A percentile compares a stretch with the other conserved stretches of the same genome.
Evolutionary conservation across 2,329 filamentous ascomycete genomes (phyloP).

Genomic region (Aschersonia sp.): DNA sequence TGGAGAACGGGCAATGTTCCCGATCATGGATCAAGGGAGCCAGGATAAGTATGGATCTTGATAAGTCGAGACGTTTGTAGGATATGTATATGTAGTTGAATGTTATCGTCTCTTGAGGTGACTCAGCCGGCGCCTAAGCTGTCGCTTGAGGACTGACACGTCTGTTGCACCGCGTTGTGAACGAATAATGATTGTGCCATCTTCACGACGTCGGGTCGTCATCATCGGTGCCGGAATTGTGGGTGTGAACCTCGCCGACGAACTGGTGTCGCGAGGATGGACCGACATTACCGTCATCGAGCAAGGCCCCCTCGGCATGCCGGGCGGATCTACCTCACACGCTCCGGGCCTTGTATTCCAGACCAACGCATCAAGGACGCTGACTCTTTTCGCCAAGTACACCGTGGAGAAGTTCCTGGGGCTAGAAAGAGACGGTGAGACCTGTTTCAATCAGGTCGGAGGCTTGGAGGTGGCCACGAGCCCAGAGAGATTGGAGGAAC

Average conservation of each 20-base stretch:
- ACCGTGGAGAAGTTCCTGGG: conserved; percentile 45
- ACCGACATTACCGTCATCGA: conserved; percentile 48
- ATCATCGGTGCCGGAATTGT: conserved; percentile 52
- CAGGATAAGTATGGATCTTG: neutral
- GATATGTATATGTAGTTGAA: neutral
- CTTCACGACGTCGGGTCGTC: conserved; percentile 28
- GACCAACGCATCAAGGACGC: conserved; percentile 40
- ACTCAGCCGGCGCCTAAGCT: neutral
- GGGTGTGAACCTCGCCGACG: conserved; percentile 48
- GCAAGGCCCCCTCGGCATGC: conserved; percentile 46
- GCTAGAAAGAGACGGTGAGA: conserved; percentile 20
- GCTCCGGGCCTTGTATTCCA: conserved; percentile 52
- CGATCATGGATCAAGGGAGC: neutral
- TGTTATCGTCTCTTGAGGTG: neutral
- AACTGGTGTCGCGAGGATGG: conserved; percentile 48
- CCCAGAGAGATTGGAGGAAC: conserved; percentile 39
- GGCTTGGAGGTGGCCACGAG: conserved; percentile 50
- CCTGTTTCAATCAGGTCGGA: conserved; percentile 48
- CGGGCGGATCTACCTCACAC: conserved; percentile 51
- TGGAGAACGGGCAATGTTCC: neutral
- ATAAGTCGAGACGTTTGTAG: neutral
- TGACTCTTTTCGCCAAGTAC: conserved; percentile 45
- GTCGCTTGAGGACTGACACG: neutral
- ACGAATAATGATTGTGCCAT: conserved; percentile 13
- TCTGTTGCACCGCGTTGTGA: neutral